Evolutionary conservation across 2,329 filamentous ascomycete species (phyloP), one percentile per base, ranked within the genome.

Genomic region (Cylindrodendrum hubeiense): DNA sequence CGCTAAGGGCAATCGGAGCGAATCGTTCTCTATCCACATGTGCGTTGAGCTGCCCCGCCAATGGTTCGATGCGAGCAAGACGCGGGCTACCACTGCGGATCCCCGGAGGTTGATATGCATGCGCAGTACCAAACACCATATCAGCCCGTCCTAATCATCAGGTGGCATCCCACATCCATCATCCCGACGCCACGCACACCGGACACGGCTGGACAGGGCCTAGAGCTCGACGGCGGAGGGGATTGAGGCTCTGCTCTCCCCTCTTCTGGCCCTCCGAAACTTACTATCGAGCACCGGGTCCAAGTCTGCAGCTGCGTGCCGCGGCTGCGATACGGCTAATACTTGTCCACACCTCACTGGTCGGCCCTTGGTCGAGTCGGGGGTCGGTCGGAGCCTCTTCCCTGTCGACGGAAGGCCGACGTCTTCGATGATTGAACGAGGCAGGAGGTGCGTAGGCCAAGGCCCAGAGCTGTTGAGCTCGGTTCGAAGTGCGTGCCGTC

Each of bases 31-130:
- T 24, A 24, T 37, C 41, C 58, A 52, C 49, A 60, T 60, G 59
- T 53, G 53, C 56, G 41, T 54, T 49, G 21, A 12, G 50, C 19
- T 15, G 51, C 72, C 68, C 72, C 65, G 64, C 72, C 68, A 70
- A 69, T 71, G 66, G 68, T 67, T 65, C 71, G 64, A 70, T 66
- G 65, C 60, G 61, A 56, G 34, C 50, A 53, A 37, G 55, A 63
- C 37, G 47, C 41, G 56, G 58, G 52, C 44, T 50, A 55, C 51
- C 47, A 34, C 26, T 49, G 30, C 49, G 50, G 43, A 63, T 50
- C 66, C 54, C 59, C 21, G 46, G 26, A 24, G 41, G 15, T 60
- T 64, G 37, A 54, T 60, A 63, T 73, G 71, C 71, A 68, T 72
- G n/a, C 34, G 44, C 51, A 65, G 59, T 64, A 63, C 64, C 68